Evolutionary conservation across 805 yeast genomes (phyloP).

Genomic region (Ogataea nakhonphanomensis): DNA sequence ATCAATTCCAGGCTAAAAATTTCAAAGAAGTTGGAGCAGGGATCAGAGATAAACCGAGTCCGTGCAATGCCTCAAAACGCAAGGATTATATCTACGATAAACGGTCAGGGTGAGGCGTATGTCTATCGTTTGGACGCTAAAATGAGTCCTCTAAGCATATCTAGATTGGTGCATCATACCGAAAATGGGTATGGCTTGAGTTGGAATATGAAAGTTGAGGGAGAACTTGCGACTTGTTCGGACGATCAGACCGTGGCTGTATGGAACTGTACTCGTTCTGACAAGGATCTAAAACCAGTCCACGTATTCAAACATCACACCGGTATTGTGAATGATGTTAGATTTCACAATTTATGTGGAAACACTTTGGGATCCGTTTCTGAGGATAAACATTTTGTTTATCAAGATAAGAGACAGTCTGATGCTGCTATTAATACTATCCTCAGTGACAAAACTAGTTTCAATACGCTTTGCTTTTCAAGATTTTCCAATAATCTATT

Average conservation of each 20-base stretch:
- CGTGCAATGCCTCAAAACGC: slow-evolving; percentile 64
- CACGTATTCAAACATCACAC: slow-evolving; percentile 39
- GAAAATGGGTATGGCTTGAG: slow-evolving; percentile 74
- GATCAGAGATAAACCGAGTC: slow-evolving; percentile 69
- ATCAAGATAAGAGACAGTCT: slow-evolving; percentile 50
- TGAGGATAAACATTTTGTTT: slow-evolving; percentile 56
- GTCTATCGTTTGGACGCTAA: slow-evolving; percentile 41
- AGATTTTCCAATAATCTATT: slow-evolving; percentile 55
- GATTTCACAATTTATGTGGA: slow-evolving; percentile 58
- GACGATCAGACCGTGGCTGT: slow-evolving; percentile 65
- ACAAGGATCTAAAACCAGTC: slow-evolving; percentile 22
- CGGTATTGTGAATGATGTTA: slow-evolving; percentile 70
- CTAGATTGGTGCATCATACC: slow-evolving; percentile 47
- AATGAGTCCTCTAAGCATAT: slow-evolving; percentile 21
- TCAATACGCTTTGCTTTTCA: slow-evolving; percentile 66
- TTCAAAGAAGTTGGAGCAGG: slow-evolving; percentile 55
- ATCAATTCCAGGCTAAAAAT: slow-evolving; percentile 57
- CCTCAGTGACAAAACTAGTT: slow-evolving; percentile 35
- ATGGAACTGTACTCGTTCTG: slow-evolving; percentile 45
- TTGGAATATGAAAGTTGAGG: slow-evolving; percentile 52
- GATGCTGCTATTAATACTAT: slow-evolving; percentile 24
- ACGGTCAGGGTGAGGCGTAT: slow-evolving; percentile 60
- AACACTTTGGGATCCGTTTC: slow-evolving; percentile 67
- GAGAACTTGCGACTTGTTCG: slow-evolving; percentile 55
- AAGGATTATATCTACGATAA: slow-evolving; percentile 57